Percentiles rank a stretch among this genome's conserved stretches.
Evolutionary conservation across 345 rosid genomes (phyloP).

Genomic region (Eucalyptus sp.): DNA sequence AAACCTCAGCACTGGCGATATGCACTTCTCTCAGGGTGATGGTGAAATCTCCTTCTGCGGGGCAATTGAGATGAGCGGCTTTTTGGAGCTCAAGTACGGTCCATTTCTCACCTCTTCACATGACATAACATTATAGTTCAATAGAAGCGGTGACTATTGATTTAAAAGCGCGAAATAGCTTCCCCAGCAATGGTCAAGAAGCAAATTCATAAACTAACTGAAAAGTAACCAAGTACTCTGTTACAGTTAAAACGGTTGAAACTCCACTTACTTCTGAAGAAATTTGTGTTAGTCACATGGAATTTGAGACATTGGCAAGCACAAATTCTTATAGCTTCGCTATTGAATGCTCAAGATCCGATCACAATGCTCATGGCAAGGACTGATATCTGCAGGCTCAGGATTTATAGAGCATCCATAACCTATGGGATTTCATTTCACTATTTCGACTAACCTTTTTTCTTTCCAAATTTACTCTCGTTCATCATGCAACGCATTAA

Average conservation of each 20-base stretch:
- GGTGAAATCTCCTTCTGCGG: conserved; percentile 95
- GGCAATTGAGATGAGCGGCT: conserved; percentile 94
- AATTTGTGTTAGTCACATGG: not conserved
- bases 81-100: conserved; percentile 67
- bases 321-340: not conserved
- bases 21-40: conserved; percentile 98
- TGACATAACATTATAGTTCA: not conserved
- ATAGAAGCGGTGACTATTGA: not conserved
- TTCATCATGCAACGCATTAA: not conserved
- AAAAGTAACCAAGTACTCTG: not conserved
- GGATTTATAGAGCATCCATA: not conserved
- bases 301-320: not conserved
- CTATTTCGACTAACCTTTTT: not conserved
- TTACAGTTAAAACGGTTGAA: not conserved
- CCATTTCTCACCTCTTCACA: not conserved
- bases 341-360: not conserved
- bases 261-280: not conserved
- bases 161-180: not conserved
- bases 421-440: not conserved
- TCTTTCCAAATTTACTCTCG: not conserved
- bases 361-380: not conserved
- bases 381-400: not conserved
- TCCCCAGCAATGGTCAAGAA: not conserved
- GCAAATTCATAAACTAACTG: not conserved
- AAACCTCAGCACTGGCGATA: conserved; percentile 80